These are phyloP conservation scores for Parasarocladium wereldwijsianum DNA, from an alignment of 2,329 filamentous ascomycete genomes.

Conservation along the genomic window DNA sequence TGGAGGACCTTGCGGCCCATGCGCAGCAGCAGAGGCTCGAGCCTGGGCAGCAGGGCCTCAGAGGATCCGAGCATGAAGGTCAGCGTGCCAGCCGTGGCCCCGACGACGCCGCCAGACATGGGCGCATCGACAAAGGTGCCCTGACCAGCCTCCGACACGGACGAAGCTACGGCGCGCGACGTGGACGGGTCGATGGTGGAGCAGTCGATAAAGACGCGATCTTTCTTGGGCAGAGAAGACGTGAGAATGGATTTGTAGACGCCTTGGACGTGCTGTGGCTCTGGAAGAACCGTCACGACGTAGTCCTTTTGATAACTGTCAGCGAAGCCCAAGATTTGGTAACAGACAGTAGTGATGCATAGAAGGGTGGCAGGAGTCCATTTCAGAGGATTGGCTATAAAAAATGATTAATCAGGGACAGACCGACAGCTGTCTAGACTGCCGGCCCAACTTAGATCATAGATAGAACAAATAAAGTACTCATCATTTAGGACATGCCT, in stretches of 20 bases:
- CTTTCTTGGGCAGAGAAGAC: conserved; percentile 31
- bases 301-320: conserved; percentile 46
- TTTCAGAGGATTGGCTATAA: conserved; percentile 65
- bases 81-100: conserved; percentile 71
- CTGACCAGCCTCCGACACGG: conserved; percentile 47
- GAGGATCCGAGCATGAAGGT: conserved; percentile 90
- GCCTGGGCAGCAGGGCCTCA: conserved; percentile 41
- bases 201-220: conserved; percentile 83
- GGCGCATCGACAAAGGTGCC: conserved; percentile 85
- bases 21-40: conserved; percentile 54
- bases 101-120: conserved; percentile 93
- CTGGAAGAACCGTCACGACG: conserved; percentile 78
- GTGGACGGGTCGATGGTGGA: conserved; percentile 91
- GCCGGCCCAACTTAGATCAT: conserved; percentile 63
- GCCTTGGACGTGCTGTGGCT: conserved; percentile 72
- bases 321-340: no score
- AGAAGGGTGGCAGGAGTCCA: no score
- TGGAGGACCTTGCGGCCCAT: conserved; percentile 86
- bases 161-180: conserved; percentile 61
- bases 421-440: conserved; percentile 22
- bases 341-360: no score
- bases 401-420: conserved; percentile 46
- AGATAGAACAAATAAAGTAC: conserved; percentile 23
- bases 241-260: conserved; percentile 69
- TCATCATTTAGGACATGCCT: conserved; percentile 11